These are phyloP conservation scores for Aurantiochytrium sp. DNA, from an alignment of 108 stramenopile species.

Conservation along the genomic window DNA sequence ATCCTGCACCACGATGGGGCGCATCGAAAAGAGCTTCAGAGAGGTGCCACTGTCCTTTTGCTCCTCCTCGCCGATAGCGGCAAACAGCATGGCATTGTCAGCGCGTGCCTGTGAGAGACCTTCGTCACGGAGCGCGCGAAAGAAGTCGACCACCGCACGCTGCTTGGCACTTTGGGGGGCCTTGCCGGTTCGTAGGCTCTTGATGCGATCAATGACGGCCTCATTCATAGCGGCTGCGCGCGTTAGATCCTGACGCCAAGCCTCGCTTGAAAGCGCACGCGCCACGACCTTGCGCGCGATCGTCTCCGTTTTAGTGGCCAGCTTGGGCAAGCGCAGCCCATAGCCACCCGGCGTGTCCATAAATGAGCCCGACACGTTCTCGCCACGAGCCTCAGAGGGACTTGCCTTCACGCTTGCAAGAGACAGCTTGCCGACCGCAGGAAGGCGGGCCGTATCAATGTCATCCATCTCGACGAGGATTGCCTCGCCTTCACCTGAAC, in stretches of 20 bases:
- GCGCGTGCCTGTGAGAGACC: background rate
- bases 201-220: conserved; percentile 73
- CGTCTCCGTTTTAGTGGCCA: background rate
- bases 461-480: background rate
- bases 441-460: background rate
- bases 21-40: background rate
- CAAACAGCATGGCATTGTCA: background rate
- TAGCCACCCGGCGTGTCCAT: background rate
- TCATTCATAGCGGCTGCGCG: conserved; percentile 50
- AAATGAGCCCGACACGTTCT: background rate
- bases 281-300: background rate
- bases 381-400: background rate
- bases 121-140: conserved; percentile 62
- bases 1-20: background rate
- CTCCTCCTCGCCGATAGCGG: background rate
- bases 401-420: background rate
- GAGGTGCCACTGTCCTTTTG: background rate
- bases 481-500: conserved; percentile 28
- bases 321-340: background rate
- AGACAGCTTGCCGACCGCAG: background rate
- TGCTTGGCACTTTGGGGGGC: conserved; percentile 78
- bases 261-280: background rate
- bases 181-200: conserved; percentile 57
- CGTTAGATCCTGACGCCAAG: background rate
- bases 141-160: conserved; percentile 75